A percentile compares a stretch with the other conserved stretches of the same genome.
Evolutionary conservation across 2,329 filamentous ascomycete species (phyloP).

Genomic region (Hymenoscyphus fraxineus): DNA sequence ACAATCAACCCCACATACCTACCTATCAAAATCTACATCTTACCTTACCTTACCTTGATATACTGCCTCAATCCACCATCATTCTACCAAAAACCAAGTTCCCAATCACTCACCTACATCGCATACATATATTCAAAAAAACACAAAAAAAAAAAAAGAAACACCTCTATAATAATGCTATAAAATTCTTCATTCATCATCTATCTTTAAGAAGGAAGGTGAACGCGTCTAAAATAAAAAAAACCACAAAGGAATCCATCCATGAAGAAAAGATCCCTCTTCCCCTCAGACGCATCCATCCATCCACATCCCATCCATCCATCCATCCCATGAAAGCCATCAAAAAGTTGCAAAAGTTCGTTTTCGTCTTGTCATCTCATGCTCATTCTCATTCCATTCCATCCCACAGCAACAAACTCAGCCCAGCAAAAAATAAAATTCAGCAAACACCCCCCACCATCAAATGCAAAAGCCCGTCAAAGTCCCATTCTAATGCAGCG

Average conservation of each 20-base stretch:
- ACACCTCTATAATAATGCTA: neutral
- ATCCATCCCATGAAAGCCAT: neutral
- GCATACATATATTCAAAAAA: no score
- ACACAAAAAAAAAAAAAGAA: no score
- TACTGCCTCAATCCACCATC: no score
- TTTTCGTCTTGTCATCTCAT: no score
- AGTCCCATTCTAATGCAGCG: constrained; percentile 17
- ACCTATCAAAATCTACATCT: no score
- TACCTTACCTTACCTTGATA: no score
- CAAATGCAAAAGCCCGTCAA: constrained; percentile 5
- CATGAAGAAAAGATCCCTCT: neutral
- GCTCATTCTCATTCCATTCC: neutral
- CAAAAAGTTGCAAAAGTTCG: no score
- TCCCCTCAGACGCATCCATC: neutral
- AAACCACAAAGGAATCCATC: neutral
- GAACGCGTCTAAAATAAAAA: neutral
- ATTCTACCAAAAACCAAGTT: no score
- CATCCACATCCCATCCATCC: neutral
- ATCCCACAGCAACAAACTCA: constrained; percentile 7
- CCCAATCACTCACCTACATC: no score
- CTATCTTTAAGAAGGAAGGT: neutral
- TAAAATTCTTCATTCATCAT: neutral
- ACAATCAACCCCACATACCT: no score
- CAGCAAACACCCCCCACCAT: neutral
- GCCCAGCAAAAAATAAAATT: neutral